Base-by-base conservation (phyloP, 495 filamentous ascomycete genomes). In the Rostrohypoxylon terebratum region DNA sequence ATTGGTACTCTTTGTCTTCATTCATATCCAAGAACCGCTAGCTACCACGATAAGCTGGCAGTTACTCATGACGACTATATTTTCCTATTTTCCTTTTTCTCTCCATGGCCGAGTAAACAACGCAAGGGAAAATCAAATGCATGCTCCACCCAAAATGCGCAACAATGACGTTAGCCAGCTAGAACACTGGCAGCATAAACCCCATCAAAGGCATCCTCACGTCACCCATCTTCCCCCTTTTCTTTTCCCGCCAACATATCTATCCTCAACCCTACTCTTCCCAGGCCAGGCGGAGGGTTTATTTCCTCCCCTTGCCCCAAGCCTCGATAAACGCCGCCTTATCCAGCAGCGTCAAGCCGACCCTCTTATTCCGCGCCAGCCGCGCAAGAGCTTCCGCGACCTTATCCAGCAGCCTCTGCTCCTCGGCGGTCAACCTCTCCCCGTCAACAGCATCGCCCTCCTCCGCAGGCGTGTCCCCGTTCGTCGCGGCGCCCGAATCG, bases 311-410 rank as follows among this genome's bases (percentile, higher is more conserved):
- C 60, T 78, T 77, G 6, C 68, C 72, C 82, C 81, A 94, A 58
- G 86, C 87, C 47, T 88, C 81, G 7, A 96, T 87, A 82, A 98
- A 98, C 13, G 87, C 89, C 63, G 85, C 82, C 83, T 99, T 99
- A 44, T 97, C 94, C 75, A 80, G 81, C 65, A 96, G 83, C 1
- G 92, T 92, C 77, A 99, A 77, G 0, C 90, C 93, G 14, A 99
- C 92, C 40, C 96, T 85, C 86, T 95, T 97, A n/a, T 93, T 94
- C 66, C 96, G 85, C 1, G 93, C 94, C 65, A 99, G 79, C 38
- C 95, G 83, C n/a, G 96, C 95, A 54, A 99, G 81, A 13, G 94
- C 89, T 45, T 98, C 96, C 1, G 87, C 92, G 11, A 98, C 88
- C 14, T 87, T 83, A 71, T 97, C 91, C 59, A 94, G 77, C 31